A percentile compares a stretch with the other conserved stretches of the same genome.
These are phyloP conservation scores for Apium graveolens DNA, from an alignment of 129 eudicot genomes.

Conservation along the genomic window DNA sequence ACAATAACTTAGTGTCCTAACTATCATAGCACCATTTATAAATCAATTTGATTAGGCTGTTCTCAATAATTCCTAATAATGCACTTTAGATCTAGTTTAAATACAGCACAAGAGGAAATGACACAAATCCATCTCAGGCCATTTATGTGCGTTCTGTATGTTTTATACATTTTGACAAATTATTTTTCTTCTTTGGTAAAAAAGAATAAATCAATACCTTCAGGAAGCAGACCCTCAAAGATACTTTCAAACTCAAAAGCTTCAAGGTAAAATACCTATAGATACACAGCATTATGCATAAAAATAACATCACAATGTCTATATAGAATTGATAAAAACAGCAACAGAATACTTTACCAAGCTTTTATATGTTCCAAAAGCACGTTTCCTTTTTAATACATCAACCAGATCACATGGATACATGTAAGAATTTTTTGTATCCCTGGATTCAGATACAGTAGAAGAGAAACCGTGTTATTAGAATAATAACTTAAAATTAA, in stretches of 20 bases:
- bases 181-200: not conserved
- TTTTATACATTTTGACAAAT: not conserved
- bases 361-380: conserved; percentile 84
- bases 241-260: conserved; percentile 97
- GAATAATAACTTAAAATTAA: not conserved
- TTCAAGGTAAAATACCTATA: conserved; percentile 89
- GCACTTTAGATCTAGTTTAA: not conserved
- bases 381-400: conserved; percentile 74
- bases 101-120: too few relatives aligned
- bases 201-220: conserved; percentile 21
- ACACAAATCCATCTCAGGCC: not conserved
- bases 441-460: conserved; percentile 30
- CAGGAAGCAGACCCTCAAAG: conserved; percentile 84
- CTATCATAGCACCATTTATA: not conserved
- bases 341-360: conserved; percentile 43
- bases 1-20: too few relatives aligned
- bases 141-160: not conserved
- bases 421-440: conserved; percentile 65
- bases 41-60: not conserved
- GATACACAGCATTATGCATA: conserved; percentile 5
- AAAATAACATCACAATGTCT: not conserved
- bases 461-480: not conserved
- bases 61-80: not conserved
- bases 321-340: not conserved
- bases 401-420: conserved; percentile 62